Evolutionary conservation across 768 basidiomycete genomes (phyloP).

Genomic region (Tephrocybe sp.): DNA sequence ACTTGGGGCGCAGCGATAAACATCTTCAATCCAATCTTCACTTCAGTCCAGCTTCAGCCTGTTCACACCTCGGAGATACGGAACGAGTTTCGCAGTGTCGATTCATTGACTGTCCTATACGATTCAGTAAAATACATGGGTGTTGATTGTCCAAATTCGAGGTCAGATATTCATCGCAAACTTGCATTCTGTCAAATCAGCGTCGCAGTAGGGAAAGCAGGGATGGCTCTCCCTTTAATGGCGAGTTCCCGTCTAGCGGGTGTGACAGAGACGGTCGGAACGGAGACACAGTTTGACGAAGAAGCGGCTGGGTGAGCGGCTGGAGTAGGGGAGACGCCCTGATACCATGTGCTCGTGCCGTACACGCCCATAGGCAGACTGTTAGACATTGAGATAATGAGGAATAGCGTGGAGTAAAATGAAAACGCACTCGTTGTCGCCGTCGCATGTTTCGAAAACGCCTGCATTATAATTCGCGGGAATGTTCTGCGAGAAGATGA

Average conservation of each 20-base stretch:
- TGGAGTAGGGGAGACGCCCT: conserved; percentile 59
- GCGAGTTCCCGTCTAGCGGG: conserved; percentile 16
- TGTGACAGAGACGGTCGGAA: conserved; percentile 31
- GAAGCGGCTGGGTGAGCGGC: conserved; percentile 53
- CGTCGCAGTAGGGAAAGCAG: no score
- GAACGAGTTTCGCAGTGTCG: no score
- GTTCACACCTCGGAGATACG: no score
- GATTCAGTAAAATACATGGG: no score
- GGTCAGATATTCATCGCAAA: no score
- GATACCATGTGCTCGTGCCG: conserved; percentile 67
- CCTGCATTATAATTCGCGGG: conserved; percentile 64
- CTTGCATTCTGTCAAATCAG: not conserved
- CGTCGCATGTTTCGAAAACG: conserved; percentile 65
- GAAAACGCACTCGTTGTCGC: conserved; percentile 44
- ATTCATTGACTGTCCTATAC: no score
- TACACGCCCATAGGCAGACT: conserved; percentile 69
- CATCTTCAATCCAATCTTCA: no score
- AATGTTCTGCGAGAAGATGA: conserved; percentile 48
- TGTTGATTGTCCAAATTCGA: no score
- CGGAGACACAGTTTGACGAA: conserved; percentile 59
- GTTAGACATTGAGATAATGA: not conserved
- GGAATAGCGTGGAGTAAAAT: not conserved
- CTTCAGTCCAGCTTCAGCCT: no score
- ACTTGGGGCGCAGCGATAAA: no score
- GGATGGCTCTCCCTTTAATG: not conserved